Percentiles rank a stretch among this genome's conserved stretches.
Conservation (phyloP, 2,329 filamentous ascomycete genomes). For the Alternaria postmessia region DNA sequence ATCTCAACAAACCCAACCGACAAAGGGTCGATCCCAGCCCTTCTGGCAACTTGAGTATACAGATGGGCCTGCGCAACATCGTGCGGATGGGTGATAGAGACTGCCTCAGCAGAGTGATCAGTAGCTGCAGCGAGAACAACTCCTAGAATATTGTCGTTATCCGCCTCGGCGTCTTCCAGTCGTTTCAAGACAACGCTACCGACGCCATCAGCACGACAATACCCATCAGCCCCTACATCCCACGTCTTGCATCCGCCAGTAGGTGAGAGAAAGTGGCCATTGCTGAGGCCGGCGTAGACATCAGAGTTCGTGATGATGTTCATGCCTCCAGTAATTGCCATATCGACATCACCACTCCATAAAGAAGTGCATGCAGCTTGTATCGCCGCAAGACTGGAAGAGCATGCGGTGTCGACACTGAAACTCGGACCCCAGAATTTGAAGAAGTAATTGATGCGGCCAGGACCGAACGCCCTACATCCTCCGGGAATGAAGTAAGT, state of each 20-base stretch:
- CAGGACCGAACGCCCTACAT: conserved; percentile 61
- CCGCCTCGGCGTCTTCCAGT: conserved; percentile 41
- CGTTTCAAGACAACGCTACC: conserved; percentile 45
- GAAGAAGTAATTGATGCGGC: conserved; percentile 56
- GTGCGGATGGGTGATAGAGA: conserved; percentile 43
- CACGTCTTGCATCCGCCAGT: conserved; percentile 45
- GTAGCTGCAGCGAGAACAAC: conserved; percentile 43
- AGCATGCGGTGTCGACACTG: conserved; percentile 50
- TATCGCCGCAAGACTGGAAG: conserved; percentile 44
- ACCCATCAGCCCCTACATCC: conserved; percentile 43
- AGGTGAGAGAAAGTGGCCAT: conserved; percentile 34
- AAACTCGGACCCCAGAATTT: conserved; percentile 54
- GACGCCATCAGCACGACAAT: conserved; percentile 44
- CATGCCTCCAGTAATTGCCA: conserved; percentile 35
- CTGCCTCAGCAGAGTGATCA: conserved; percentile 45
- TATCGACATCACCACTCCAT: conserved; percentile 38
- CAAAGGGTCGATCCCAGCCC: conserved; percentile 49
- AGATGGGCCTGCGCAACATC: conserved; percentile 30
- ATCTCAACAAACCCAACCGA: conserved; percentile 42
- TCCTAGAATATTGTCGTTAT: conserved; percentile 44
- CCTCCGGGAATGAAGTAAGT: conserved; percentile 65
- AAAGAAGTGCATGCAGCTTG: conserved; percentile 40
- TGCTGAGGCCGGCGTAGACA: conserved; percentile 33
- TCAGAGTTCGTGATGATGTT: conserved; percentile 44
- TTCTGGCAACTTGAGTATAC: conserved; percentile 29